A percentile compares a stretch with the other conserved stretches of the same genome.
These are phyloP conservation scores for Funneliformis geosporum DNA, from an alignment of 192 early-diverging fungal genomes.

Conservation along the genomic window DNA sequence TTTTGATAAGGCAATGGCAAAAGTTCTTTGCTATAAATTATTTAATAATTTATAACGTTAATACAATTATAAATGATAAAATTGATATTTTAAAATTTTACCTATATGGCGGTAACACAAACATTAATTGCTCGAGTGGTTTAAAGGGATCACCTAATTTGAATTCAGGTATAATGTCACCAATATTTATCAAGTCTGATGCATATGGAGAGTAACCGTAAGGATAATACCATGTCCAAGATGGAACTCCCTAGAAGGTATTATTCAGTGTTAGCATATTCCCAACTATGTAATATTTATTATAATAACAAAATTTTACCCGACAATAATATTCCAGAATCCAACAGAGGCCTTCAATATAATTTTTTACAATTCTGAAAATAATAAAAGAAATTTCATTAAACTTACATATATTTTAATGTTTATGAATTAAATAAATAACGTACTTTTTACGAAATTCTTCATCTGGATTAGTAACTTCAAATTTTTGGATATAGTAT, in stretches of 20 bases:
- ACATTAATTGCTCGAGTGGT: constrained; percentile 97
- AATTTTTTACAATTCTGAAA: constrained; percentile 66
- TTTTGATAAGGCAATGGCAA: constrained; percentile 67
- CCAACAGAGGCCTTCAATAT: constrained; percentile 96
- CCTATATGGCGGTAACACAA: constrained; percentile 85
- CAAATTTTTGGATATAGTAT: constrained; percentile 72
- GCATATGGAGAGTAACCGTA: constrained; percentile 94
- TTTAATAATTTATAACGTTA: background rate
- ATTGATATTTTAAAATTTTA: background rate
- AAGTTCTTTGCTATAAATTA: constrained; percentile 51
- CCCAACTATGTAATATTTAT: background rate
- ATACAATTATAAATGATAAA: background rate
- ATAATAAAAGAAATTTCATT: background rate
- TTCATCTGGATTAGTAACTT: constrained; percentile 58
- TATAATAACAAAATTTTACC: constrained; percentile 29
- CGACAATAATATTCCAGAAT: constrained; percentile 94
- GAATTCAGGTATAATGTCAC: constrained; percentile 72
- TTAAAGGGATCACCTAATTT: constrained; percentile 82
- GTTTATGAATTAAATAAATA: background rate
- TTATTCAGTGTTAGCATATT: background rate
- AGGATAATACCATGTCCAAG: constrained; percentile 98
- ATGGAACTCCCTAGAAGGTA: constrained; percentile 69
- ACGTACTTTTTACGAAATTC: constrained; percentile 59
- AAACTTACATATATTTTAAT: background rate
- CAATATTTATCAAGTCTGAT: constrained; percentile 79